Conservation (phyloP, 148 eudicot genomes). For the Chenopodium formosanum region DNA sequence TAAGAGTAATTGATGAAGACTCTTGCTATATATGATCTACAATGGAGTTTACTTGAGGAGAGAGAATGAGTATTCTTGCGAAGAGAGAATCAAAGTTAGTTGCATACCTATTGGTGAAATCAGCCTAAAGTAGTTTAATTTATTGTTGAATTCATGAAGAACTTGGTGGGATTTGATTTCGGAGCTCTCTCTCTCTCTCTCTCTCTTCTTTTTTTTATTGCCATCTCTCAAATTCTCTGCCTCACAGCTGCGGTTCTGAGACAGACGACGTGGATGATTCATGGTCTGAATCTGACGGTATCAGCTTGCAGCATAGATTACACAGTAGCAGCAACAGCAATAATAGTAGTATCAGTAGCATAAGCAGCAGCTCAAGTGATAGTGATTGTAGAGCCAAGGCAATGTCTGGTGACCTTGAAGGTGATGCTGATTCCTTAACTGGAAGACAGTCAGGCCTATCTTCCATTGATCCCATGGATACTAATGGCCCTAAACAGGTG, state of each 20-base stretch:
- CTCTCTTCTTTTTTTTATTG: background rate
- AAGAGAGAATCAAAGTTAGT: too few relatives aligned
- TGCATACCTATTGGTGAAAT: too few relatives aligned
- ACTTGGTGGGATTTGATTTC: too few relatives aligned
- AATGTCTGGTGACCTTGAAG: slow-evolving; percentile 79
- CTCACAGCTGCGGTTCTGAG: slow-evolving; percentile 49
- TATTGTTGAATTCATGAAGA: too few relatives aligned
- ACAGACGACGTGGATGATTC: slow-evolving; percentile 57
- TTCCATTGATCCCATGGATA: slow-evolving; percentile 51
- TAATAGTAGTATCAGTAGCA: slow-evolving; percentile 77
- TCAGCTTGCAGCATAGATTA: slow-evolving; percentile 45
- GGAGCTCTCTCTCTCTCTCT: too few relatives aligned
- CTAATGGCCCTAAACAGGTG: slow-evolving; percentile 66
- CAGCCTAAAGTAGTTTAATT: too few relatives aligned
- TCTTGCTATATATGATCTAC: too few relatives aligned
- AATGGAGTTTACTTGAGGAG: too few relatives aligned
- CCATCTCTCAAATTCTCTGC: slow-evolving; percentile 8
- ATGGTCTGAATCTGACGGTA: slow-evolving; percentile 59
- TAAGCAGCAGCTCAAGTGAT: slow-evolving; percentile 86
- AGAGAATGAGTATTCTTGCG: too few relatives aligned
- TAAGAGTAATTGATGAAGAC: too few relatives aligned
- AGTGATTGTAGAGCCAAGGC: slow-evolving; percentile 61
- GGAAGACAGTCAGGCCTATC: slow-evolving; percentile 77
- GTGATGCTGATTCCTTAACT: slow-evolving; percentile 92
- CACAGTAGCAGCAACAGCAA: slow-evolving; percentile 92